Evolutionary conservation across 768 basidiomycete genomes (phyloP).

Genomic region (Boletus rubropictus): DNA sequence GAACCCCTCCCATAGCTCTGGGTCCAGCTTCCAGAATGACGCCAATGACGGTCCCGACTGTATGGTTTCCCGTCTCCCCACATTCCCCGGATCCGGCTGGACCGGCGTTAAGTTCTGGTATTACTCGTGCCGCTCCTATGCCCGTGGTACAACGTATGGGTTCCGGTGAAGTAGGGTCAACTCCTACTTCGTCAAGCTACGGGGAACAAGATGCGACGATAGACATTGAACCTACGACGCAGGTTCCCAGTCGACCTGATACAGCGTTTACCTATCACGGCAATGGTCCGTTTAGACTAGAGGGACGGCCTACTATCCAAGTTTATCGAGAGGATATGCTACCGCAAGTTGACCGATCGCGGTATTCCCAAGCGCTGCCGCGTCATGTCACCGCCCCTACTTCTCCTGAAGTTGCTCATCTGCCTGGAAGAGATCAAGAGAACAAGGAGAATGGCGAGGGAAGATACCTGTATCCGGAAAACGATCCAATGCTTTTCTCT

Average conservation of each 20-base stretch:
- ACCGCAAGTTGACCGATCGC: conserved; percentile 17
- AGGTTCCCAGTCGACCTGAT: conserved; percentile 44
- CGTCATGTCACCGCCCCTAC: conserved; percentile 10
- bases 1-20: conserved; percentile 13
- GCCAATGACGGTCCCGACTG: conserved; percentile 5
- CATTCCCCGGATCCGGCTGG: conserved; percentile 9
- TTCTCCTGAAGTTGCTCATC: conserved; percentile 13
- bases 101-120: conserved; percentile 9
- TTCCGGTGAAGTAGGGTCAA: conserved; percentile 20
- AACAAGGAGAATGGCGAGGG: conserved; percentile 38
- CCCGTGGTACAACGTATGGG: conserved; percentile 4
- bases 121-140: conserved; percentile 14
- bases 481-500: conserved; percentile 17
- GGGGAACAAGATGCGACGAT: conserved; percentile 37
- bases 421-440: conserved; percentile 13
- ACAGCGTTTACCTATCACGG: conserved; percentile 27
- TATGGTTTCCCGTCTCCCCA: conserved; percentile 16
- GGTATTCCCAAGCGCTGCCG: conserved; percentile 9
- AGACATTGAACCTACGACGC: conserved; percentile 32
- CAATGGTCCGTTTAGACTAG: conserved; percentile 14
- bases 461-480: conserved; percentile 12
- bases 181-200: conserved; percentile 39
- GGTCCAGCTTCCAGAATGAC: conserved; percentile 1
- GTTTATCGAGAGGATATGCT: conserved; percentile 20
- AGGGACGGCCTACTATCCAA: conserved; percentile 12